phyloP scores from a whole-genome alignment of 2,329 filamentous ascomycete species.

The Cladorrhinum sp. region DNA sequence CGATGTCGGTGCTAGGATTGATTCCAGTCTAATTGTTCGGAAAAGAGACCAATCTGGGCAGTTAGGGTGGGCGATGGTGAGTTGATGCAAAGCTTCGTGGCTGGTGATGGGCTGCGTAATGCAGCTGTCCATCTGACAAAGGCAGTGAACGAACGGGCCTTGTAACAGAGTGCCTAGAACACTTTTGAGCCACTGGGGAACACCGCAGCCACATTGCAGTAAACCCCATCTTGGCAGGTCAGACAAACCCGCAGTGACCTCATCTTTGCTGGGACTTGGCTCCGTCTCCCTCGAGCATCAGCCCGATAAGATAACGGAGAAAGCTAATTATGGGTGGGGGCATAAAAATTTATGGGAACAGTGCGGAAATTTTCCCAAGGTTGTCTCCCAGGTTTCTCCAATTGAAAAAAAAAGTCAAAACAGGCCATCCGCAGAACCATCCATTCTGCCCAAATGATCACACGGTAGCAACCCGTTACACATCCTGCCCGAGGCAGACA shows the following conservation, averaged over 20 bases:
- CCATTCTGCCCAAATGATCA: constrained; percentile 19
- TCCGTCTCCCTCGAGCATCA: no score
- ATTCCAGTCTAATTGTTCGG: neutral
- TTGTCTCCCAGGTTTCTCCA: neutral
- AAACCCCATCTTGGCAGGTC: neutral
- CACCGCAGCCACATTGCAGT: neutral
- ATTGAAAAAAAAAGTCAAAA: constrained; percentile 5
- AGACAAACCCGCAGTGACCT: constrained; percentile 6
- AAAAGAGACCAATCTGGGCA: neutral
- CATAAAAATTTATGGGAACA: constrained; percentile 20
- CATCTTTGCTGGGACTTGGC: constrained; percentile 1
- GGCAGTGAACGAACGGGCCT: neutral
- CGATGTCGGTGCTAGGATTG: neutral
- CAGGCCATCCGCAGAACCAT: constrained; percentile 2
- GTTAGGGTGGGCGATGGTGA: neutral
- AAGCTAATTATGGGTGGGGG: constrained; percentile 8
- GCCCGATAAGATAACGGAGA: constrained; percentile 22
- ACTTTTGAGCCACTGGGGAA: neutral
- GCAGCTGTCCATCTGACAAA: neutral
- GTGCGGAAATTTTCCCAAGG: constrained; percentile 4
- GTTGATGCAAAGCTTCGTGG: neutral
- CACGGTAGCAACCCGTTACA: constrained; percentile 19
- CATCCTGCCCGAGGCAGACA: constrained; percentile 11
- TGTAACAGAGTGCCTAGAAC: neutral
- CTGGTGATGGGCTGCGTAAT: neutral